Evolutionary conservation across 2,329 filamentous ascomycete species (phyloP).

Genomic region (Diaporthe velutina): DNA sequence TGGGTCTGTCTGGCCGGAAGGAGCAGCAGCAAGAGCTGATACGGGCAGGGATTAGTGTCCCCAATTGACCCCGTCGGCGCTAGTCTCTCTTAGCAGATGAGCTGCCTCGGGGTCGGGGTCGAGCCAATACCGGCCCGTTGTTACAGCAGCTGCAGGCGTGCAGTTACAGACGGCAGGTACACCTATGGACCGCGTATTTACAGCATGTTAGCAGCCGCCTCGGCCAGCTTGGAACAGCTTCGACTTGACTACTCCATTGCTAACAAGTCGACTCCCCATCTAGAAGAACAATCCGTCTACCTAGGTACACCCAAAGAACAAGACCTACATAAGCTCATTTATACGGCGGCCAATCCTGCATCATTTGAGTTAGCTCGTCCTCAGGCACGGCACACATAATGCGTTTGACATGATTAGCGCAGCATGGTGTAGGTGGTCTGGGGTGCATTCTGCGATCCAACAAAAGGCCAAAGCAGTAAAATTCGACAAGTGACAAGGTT

Average conservation of each 20-base stretch:
- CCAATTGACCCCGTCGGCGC: not conserved
- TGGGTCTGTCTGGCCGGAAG: constrained; percentile 32
- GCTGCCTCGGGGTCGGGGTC: not conserved
- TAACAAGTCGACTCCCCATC: not conserved
- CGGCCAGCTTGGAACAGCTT: too few relatives aligned
- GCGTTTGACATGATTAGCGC: not conserved
- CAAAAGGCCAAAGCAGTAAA: not conserved
- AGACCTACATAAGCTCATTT: constrained; percentile 8
- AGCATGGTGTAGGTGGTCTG: not conserved
- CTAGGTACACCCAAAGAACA: too few relatives aligned
- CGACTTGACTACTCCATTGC: not conserved
- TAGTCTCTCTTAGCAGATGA: not conserved
- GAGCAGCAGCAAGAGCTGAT: not conserved
- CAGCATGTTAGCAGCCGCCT: not conserved
- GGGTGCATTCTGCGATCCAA: not conserved
- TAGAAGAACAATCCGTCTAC: not conserved
- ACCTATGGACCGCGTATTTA: not conserved
- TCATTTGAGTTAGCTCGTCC: not conserved
- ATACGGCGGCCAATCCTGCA: constrained; percentile 36
- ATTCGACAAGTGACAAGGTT: not conserved
- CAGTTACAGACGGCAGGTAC: not conserved
- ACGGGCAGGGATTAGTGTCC: constrained; percentile 21
- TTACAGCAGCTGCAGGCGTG: not conserved
- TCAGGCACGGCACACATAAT: not conserved
- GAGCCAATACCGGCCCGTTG: not conserved